Evolutionary conservation across 768 basidiomycete genomes (phyloP).

Genomic region (Daedaleopsis nitida): DNA sequence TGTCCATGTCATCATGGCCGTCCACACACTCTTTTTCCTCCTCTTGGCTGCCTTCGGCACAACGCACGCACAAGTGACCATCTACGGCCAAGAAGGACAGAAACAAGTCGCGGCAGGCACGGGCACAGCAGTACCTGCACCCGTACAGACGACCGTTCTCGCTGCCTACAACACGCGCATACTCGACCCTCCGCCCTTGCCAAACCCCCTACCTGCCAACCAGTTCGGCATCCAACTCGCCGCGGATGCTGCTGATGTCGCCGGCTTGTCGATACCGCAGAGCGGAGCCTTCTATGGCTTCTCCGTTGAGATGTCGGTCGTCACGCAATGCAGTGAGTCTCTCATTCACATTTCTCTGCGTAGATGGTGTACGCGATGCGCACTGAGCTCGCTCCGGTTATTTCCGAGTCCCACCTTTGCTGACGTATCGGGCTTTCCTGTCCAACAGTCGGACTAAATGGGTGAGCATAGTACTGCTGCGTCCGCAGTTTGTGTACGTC

Average conservation of each 20-base stretch:
- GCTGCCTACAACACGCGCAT: conserved; percentile 56
- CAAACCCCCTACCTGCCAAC: conserved; percentile 43
- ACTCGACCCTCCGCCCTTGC: conserved; percentile 52
- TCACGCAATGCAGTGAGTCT: conserved; percentile 62
- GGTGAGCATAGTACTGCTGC: conserved; percentile 38
- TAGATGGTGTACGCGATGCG: conserved; percentile 45
- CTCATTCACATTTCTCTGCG: conserved; percentile 26
- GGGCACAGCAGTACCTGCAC: conserved; percentile 31
- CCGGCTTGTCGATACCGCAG: conserved; percentile 43
- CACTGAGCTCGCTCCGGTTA: conserved; percentile 50
- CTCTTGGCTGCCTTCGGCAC: conserved; percentile 6
- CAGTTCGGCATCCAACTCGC: conserved; percentile 47
- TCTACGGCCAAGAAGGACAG: conserved; percentile 24
- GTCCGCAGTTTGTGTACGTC: too few species aligned
- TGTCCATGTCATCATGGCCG: background rate
- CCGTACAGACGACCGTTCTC: conserved; percentile 33
- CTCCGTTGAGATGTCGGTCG: conserved; percentile 76
- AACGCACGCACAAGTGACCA: conserved; percentile 19
- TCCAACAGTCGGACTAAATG: conserved; percentile 52
- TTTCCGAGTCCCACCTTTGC: too few species aligned
- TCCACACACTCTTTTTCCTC: background rate
- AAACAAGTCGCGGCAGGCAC: conserved; percentile 8
- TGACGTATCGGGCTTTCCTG: background rate
- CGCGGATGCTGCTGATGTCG: conserved; percentile 18
- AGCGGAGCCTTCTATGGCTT: conserved; percentile 70